Evolutionary conservation across 2,329 filamentous ascomycete genomes (phyloP).

Genomic region (Colletotrichum spaethianum): DNA sequence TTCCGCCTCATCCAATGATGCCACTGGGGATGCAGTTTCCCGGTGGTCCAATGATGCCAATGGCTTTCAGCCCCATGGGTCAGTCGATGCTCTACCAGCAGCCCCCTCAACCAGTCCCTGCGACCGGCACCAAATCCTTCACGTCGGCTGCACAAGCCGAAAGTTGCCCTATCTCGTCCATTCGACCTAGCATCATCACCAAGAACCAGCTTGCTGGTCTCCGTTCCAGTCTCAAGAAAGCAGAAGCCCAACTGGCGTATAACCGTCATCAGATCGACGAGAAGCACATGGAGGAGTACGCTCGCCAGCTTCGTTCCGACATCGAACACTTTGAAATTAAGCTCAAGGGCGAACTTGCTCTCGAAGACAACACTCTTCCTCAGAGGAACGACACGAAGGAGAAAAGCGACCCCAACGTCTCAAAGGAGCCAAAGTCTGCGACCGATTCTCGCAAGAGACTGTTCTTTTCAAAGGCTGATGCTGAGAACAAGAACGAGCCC

Average conservation of each 20-base stretch:
- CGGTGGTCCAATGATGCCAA: slow-evolving; percentile 45
- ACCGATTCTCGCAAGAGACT: slow-evolving; percentile 5
- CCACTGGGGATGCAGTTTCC: slow-evolving; percentile 43
- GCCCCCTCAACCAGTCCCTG: slow-evolving; percentile 15
- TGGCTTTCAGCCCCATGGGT: slow-evolving; percentile 45
- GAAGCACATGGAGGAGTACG: slow-evolving; percentile 61
- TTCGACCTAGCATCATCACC: slow-evolving; percentile 73
- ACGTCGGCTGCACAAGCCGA: slow-evolving; percentile 4
- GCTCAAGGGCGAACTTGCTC: slow-evolving; percentile 59
- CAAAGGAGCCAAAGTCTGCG: slow-evolving; percentile 40
- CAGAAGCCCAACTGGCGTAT: slow-evolving; percentile 72
- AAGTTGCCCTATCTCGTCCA: slow-evolving; percentile 67
- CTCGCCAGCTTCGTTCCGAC: slow-evolving; percentile 57
- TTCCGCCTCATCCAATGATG: slow-evolving; percentile 37
- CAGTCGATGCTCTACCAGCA: slow-evolving; percentile 40
- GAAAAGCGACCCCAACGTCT: slow-evolving; percentile 21
- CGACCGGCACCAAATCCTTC: neutral
- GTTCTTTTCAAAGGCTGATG: slow-evolving; percentile 14
- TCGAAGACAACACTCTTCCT: slow-evolving; percentile 54
- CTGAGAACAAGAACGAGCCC: neutral
- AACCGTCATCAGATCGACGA: slow-evolving; percentile 76
- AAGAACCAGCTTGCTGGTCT: slow-evolving; percentile 70
- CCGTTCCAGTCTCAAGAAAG: slow-evolving; percentile 66
- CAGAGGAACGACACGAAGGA: slow-evolving; percentile 54
- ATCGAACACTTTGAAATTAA: slow-evolving; percentile 66